Conservation (phyloP, 2,329 filamentous ascomycete species). For the Phymatotrichopsis omnivora region DNA sequence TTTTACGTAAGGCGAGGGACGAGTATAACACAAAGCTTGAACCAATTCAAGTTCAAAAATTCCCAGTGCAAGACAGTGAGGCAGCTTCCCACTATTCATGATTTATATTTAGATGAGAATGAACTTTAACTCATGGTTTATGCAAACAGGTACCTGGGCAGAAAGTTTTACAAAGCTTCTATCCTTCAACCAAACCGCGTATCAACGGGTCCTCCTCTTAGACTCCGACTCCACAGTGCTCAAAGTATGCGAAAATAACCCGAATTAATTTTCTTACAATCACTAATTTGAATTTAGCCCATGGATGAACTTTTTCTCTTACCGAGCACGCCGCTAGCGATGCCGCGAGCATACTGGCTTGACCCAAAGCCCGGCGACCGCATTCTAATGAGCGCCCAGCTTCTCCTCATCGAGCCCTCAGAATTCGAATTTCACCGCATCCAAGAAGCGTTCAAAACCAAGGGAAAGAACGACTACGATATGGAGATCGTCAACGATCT, state of each 20-base stretch:
- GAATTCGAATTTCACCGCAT: conserved; percentile 41
- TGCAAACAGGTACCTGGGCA: conserved; percentile 45
- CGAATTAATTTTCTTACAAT: conserved; percentile 27
- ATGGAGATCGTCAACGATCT: conserved; percentile 59
- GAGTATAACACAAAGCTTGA: conserved; percentile 40
- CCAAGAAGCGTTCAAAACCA: conserved; percentile 34
- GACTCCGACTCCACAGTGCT: conserved; percentile 57
- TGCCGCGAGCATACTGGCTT: conserved; percentile 64
- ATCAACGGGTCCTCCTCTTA: conserved; percentile 47
- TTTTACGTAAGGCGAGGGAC: conserved; percentile 40
- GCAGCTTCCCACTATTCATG: not conserved
- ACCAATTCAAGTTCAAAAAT: conserved; percentile 38
- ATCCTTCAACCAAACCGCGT: conserved; percentile 57
- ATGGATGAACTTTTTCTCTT: conserved; percentile 64
- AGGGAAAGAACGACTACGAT: conserved; percentile 43
- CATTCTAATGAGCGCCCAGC: conserved; percentile 44
- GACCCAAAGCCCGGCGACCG: conserved; percentile 43
- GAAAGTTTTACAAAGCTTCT: conserved; percentile 58
- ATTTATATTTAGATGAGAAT: too few relatives aligned
- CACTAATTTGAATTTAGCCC: conserved; percentile 36
- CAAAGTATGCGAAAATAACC: conserved; percentile 4
- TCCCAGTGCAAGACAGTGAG: not conserved
- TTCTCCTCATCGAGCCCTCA: conserved; percentile 54
- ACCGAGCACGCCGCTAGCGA: conserved; percentile 50
- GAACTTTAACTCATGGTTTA: too few relatives aligned